Evolutionary conservation across 495 filamentous ascomycete species (phyloP).

Genomic region (Saxophila tyrrhenica): DNA sequence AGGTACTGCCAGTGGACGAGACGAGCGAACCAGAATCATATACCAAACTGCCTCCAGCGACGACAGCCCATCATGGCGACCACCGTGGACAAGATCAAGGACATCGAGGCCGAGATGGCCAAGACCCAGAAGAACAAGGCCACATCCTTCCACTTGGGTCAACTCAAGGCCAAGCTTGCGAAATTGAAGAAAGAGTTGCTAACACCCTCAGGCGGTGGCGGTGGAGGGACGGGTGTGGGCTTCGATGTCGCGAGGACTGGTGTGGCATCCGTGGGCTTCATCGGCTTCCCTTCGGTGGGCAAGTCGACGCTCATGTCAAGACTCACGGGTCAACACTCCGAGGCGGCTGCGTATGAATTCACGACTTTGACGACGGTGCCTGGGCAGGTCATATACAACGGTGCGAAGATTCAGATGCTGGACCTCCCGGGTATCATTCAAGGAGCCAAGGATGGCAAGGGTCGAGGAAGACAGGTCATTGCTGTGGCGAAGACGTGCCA

Average conservation of each 20-base stretch:
- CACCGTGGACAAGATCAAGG: slow-evolving; percentile 98
- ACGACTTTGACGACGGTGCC: slow-evolving; percentile 96
- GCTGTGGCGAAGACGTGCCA: slow-evolving; percentile 98
- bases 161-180: slow-evolving; percentile 96
- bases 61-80: slow-evolving; percentile 64
- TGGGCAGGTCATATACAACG: slow-evolving; percentile 92
- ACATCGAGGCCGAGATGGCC: slow-evolving; percentile 96
- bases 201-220: slow-evolving; percentile 60
- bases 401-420: slow-evolving; percentile 95
- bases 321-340: slow-evolving; percentile 91
- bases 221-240: slow-evolving; percentile 74
- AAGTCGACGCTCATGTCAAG: slow-evolving; percentile 95
- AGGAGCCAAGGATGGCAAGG: slow-evolving; percentile 96
- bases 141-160: slow-evolving; percentile 76
- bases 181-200: slow-evolving; percentile 94
- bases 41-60: neutral
- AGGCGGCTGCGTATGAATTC: slow-evolving; percentile 96
- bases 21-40: too few relatives aligned
- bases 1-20: too few relatives aligned
- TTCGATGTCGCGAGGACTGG: slow-evolving; percentile 98
- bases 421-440: slow-evolving; percentile 98
- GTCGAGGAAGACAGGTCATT: slow-evolving; percentile 96
- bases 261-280: slow-evolving; percentile 75
- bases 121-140: slow-evolving; percentile 97
- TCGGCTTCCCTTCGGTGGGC: slow-evolving; percentile 87